A percentile compares a stretch with the other conserved stretches of the same genome.
phyloP scores from a whole-genome alignment of 495 filamentous ascomycete species.

The Pseudotulostoma volvatum region DNA sequence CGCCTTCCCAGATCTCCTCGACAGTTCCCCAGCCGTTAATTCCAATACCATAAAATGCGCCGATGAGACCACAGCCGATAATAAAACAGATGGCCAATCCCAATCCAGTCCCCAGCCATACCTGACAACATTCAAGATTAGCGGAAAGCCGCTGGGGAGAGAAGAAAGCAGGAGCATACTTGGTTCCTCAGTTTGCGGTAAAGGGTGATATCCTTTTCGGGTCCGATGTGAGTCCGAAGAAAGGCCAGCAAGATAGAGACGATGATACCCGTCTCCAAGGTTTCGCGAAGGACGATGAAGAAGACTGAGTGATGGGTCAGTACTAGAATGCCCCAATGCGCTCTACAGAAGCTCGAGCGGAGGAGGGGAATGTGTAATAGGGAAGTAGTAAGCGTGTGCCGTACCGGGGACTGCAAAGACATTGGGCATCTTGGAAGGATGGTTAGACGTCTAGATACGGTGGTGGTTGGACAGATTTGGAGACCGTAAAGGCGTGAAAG shows the following conservation, averaged over 20 bases:
- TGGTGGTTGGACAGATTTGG: background rate
- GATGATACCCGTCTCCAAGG: slow-evolving; percentile 63
- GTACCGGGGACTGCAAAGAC: slow-evolving; percentile 43
- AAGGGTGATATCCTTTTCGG: slow-evolving; percentile 31
- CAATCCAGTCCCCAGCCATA: slow-evolving; percentile 50
- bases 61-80: slow-evolving; percentile 60
- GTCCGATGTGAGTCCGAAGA: slow-evolving; percentile 55
- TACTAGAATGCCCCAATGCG: background rate
- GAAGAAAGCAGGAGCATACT: slow-evolving; percentile 21
- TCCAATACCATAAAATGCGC: slow-evolving; percentile 58
- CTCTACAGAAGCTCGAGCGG: too few relatives aligned
- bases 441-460: too few relatives aligned
- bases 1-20: slow-evolving; percentile 66
- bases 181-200: slow-evolving; percentile 59
- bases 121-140: too few relatives aligned
- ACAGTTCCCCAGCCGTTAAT: slow-evolving; percentile 45
- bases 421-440: slow-evolving; percentile 37
- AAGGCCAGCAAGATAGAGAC: slow-evolving; percentile 71
- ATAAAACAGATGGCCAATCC: slow-evolving; percentile 52
- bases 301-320: slow-evolving; percentile 34
- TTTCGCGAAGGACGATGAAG: slow-evolving; percentile 77
- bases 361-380: too few relatives aligned
- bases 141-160: too few relatives aligned
- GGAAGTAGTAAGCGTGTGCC: background rate
- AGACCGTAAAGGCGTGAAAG: background rate